These are phyloP conservation scores for Trichosporon asahii DNA, from an alignment of 1,284 basidiomycete species.

Conservation along the genomic window DNA sequence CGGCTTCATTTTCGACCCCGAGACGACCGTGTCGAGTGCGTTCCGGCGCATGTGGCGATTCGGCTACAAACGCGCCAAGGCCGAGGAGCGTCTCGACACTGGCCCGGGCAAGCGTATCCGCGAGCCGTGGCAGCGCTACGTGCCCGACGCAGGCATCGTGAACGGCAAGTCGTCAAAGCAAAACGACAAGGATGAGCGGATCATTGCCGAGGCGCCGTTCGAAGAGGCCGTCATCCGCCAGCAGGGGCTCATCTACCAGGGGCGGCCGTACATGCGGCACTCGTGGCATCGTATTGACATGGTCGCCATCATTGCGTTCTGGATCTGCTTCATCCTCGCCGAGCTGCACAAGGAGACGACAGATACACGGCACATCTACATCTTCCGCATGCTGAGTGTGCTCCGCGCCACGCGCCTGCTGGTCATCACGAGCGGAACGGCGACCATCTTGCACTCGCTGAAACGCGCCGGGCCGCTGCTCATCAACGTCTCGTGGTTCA, in stretches of 20 bases:
- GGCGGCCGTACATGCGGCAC: conserved; percentile 77
- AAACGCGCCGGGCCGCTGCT: conserved; percentile 87
- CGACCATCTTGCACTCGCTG: conserved; percentile 88
- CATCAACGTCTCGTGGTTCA: conserved; percentile 84
- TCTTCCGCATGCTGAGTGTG: conserved; percentile 87
- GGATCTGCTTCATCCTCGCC: conserved; percentile 68
- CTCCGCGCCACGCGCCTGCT: conserved; percentile 78
- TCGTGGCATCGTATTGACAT: conserved; percentile 92
- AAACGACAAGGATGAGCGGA: conserved; percentile 6
- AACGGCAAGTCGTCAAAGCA: conserved; percentile 15
- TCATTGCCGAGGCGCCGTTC: conserved; percentile 53
- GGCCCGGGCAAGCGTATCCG: background rate
- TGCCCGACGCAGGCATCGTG: background rate
- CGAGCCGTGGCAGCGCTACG: conserved; percentile 14
- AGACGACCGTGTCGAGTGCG: conserved; percentile 60
- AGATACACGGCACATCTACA: conserved; percentile 67
- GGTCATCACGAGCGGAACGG: conserved; percentile 86
- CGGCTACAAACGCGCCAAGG: background rate
- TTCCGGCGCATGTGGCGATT: conserved; percentile 4
- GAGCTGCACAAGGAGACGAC: conserved; percentile 63
- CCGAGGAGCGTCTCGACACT: conserved; percentile 4
- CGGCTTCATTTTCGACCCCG: conserved; percentile 85
- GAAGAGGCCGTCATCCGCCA: conserved; percentile 54
- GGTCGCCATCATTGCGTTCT: conserved; percentile 63
- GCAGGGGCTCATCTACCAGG: conserved; percentile 42